These are phyloP conservation scores for Kentomonas sorsogonicus DNA, from an alignment of 208 protist species.

Conservation along the genomic window DNA sequence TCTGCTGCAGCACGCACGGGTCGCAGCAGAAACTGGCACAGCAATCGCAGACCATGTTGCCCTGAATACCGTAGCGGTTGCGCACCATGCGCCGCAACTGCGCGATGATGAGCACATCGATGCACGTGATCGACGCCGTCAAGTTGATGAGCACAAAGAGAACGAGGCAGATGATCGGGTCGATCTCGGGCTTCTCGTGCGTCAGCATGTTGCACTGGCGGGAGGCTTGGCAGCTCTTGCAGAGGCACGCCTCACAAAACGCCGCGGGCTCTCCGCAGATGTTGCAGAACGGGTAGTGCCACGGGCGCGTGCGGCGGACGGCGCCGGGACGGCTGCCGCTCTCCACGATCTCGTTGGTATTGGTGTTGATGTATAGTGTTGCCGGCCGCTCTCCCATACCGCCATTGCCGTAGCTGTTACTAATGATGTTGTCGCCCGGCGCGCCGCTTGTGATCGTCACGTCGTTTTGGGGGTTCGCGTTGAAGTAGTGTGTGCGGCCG, in stretches of 20 bases:
- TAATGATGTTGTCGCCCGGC: too few species aligned
- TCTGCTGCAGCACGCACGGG: conserved; percentile 4
- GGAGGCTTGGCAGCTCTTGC: conserved; percentile 36
- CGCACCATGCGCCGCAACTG: conserved; percentile 4
- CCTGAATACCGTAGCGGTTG: conserved; percentile 5
- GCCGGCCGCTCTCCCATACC: too few species aligned
- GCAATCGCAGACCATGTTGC: neutral
- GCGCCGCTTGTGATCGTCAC: too few species aligned
- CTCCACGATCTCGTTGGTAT: neutral
- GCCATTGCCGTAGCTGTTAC: too few species aligned
- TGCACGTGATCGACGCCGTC: too few species aligned
- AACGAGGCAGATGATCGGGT: conserved; percentile 20
- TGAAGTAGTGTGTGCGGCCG: too few species aligned
- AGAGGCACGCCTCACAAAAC: conserved; percentile 33
- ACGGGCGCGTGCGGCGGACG: neutral
- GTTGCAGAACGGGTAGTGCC: conserved; percentile 23
- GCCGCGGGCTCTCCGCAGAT: conserved; percentile 15
- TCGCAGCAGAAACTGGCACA: neutral
- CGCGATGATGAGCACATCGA: neutral
- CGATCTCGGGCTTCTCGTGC: conserved; percentile 18
- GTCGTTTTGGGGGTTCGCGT: too few species aligned
- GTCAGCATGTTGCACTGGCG: conserved; percentile 41
- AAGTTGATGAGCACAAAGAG: neutral
- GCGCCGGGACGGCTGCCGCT: neutral
- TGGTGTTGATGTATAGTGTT: too few species aligned